Evolutionary conservation across 2,329 filamentous ascomycete species (phyloP), one percentile per base, ranked within the genome.

Genomic region (Fusarium anguioides): DNA sequence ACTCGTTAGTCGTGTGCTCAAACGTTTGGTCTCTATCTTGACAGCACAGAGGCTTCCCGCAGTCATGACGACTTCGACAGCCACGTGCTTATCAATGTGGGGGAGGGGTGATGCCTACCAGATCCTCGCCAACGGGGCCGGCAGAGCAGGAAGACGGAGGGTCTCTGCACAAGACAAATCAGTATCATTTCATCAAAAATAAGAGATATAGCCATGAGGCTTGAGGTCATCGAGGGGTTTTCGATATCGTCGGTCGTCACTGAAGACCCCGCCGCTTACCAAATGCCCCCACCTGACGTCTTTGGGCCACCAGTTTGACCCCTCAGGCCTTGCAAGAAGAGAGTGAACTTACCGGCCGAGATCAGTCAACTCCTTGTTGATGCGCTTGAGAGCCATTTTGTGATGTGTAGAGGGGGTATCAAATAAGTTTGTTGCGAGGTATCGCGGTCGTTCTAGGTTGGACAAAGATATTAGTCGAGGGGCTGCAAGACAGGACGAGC

Each of bases 101-200:
- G 62, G 70, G 70, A 72, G 69, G 69, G 72, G 70, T 70, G 69
- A 46, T 66, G 86, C 93, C 78, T 94, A 98, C 96, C 89, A 99
- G 82, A 86, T 99, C 96, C 86, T 98, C 95, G 81, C 94, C 94
- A 77, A 96, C 91, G 74, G 96, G 96, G 72, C 96, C 96, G 76
- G 96, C 96, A 79, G 95, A 98, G 89, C 96, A 99, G 74, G 95
- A 98, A 61, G 96, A 98, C 78, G 96, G 96, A 79, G 96, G 96
- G 81, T 99, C 96, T 85, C 96, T 98, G 75, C 68, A 70, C 65
- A 69, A 66, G 46, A 40, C 21, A 52, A 39, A 60, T 75, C 71
- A 77, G 67, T 60, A 64, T 51, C 37, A 5, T 10, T 48, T 9
- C n/a, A 42, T 41, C n/a, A 7, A 24, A 5, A 23, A 53, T 24